Conservation (phyloP, 108 stramenopile genomes). For the Pseudonitzschia multistriata region DNA sequence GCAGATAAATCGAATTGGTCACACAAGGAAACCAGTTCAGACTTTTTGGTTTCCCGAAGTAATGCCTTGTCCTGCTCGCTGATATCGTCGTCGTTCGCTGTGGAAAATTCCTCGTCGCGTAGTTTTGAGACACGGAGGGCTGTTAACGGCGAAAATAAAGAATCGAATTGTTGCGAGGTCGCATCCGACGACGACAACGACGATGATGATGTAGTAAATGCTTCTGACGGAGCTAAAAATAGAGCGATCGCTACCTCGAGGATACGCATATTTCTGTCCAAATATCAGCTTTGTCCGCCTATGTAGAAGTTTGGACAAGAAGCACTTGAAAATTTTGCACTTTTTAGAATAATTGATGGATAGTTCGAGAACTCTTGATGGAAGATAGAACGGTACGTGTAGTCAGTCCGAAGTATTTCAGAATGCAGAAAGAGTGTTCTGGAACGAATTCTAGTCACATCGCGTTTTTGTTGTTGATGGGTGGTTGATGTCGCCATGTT, state of each 20-base stretch:
- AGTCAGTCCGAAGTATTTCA: too few species aligned
- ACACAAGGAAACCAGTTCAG: conserved; percentile 65
- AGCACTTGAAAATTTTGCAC: too few species aligned
- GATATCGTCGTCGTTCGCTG: conserved; percentile 14
- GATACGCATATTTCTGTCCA: background rate
- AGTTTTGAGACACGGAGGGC: conserved; percentile 11
- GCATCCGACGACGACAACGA: background rate
- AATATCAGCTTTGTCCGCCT: background rate
- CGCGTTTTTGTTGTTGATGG: background rate
- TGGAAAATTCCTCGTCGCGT: background rate
- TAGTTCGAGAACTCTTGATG: too few species aligned
- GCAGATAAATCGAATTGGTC: conserved; percentile 49
- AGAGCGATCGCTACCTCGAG: background rate
- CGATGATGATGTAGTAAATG: background rate
- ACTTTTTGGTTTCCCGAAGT: conserved; percentile 44
- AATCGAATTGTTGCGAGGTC: background rate
- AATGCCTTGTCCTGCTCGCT: conserved; percentile 55
- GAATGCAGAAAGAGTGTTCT: too few species aligned
- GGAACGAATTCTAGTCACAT: background rate
- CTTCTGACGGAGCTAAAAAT: background rate
- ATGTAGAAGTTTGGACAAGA: background rate
- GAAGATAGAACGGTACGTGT: too few species aligned
- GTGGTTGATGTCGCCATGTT: background rate
- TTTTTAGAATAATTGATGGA: too few species aligned
- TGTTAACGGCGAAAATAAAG: background rate